Conservation (phyloP, 257 asterid genomes). For the Cinchona pubescens region DNA sequence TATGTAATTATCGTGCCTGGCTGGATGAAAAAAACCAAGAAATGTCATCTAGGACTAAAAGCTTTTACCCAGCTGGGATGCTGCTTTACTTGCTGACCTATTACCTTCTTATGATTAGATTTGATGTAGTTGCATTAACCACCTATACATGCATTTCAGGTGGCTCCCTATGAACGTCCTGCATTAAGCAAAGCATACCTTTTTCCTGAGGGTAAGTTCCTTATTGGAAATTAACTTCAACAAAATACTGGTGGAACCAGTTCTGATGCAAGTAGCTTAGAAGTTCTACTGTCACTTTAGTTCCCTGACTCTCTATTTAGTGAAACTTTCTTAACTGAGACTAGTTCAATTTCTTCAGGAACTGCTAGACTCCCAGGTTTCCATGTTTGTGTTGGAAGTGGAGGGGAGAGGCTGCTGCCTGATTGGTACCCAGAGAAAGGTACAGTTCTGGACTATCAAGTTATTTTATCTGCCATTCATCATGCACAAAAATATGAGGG, state of each 20-base stretch:
- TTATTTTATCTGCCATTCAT: background rate
- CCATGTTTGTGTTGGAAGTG: constrained; percentile 94
- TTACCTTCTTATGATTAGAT: background rate
- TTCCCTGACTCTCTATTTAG: background rate
- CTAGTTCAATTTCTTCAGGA: constrained; percentile 42
- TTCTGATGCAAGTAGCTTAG: background rate
- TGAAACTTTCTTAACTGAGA: constrained; percentile 5
- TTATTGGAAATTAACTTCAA: constrained; percentile 9
- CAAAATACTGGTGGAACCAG: background rate
- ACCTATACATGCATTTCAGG: constrained; percentile 43
- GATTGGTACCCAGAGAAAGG: constrained; percentile 98
- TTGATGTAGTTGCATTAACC: constrained; percentile 9
- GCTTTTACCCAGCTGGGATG: background rate
- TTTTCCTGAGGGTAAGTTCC: constrained; percentile 84
- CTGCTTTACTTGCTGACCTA: background rate
- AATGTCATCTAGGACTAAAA: background rate
- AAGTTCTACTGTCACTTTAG: background rate
- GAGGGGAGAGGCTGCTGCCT: constrained; percentile 93
- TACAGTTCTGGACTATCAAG: constrained; percentile 15
- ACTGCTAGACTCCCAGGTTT: constrained; percentile 96
- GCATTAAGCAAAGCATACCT: constrained; percentile 95
- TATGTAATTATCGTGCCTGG: background rate
- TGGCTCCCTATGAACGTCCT: constrained; percentile 99
- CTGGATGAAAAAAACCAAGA: background rate
- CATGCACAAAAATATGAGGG: background rate